Conservation (phyloP, 1,284 basidiomycete species). For the Gastroboletus turbinatus region DNA sequence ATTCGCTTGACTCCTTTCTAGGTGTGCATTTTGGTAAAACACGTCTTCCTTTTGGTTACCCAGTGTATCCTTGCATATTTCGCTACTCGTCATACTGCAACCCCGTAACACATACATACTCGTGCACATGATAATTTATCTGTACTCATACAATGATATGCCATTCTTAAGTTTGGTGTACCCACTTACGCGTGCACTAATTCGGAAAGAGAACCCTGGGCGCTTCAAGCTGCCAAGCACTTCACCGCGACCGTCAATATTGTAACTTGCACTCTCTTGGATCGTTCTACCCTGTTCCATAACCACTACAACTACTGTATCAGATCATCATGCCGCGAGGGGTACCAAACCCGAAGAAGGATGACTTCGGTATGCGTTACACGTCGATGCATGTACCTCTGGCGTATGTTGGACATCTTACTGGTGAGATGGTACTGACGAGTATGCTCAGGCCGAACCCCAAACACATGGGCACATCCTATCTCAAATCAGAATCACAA, state of each 20-base stretch:
- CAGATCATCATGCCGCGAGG: slow-evolving; percentile 65
- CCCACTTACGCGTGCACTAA: slow-evolving; percentile 1
- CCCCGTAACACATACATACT: slow-evolving; percentile 24
- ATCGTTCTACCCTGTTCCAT: not conserved
- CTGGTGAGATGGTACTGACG: slow-evolving; percentile 14
- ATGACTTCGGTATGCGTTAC: slow-evolving; percentile 77
- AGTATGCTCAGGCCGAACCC: slow-evolving; percentile 57
- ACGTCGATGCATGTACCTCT: slow-evolving; percentile 79
- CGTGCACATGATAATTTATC: slow-evolving; percentile 3
- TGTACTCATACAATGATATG: not conserved
- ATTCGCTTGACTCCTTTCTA: slow-evolving; percentile 8
- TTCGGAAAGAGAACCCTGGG: slow-evolving; percentile 13
- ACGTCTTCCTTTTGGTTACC: not conserved
- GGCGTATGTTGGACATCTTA: slow-evolving; percentile 46
- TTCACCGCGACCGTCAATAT: not conserved
- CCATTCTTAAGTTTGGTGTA: not conserved
- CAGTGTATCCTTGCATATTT: slow-evolving; percentile 13
- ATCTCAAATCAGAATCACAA: slow-evolving; percentile 69
- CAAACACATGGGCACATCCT: slow-evolving; percentile 72
- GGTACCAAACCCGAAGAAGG: slow-evolving; percentile 72
- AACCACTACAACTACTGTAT: not conserved
- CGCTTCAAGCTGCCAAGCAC: not conserved
- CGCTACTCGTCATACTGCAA: slow-evolving; percentile 15
- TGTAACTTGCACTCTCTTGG: not conserved
- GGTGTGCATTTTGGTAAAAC: slow-evolving; percentile 53